Percentiles rank a stretch among this genome's conserved stretches.
Evolutionary conservation across 306 rosid genomes (phyloP).

Genomic region (Coriaria nepalensis): DNA sequence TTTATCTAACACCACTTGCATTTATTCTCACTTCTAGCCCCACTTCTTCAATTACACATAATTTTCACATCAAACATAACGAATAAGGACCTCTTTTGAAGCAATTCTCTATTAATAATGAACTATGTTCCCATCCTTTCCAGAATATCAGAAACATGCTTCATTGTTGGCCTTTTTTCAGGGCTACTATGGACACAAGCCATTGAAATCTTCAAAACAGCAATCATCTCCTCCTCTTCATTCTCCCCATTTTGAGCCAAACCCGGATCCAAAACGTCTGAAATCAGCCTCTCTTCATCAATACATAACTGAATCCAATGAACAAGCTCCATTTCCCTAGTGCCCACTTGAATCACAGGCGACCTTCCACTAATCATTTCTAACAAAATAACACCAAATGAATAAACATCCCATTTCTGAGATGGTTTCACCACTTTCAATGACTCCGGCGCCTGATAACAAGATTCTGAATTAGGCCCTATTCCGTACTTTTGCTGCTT

Average conservation of each 20-base stretch:
- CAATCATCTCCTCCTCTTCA: constrained; percentile 79
- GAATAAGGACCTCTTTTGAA: constrained; percentile 17
- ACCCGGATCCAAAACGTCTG: constrained; percentile 65
- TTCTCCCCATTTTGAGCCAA: constrained; percentile 52
- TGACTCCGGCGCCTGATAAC: constrained; percentile 84
- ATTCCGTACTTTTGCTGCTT: constrained; percentile 35
- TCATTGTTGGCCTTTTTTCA: constrained; percentile 85
- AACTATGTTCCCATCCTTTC: constrained; percentile 31
- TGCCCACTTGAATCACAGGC: constrained; percentile 64
- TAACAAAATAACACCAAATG: constrained; percentile 78
- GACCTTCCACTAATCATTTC: constrained; percentile 80
- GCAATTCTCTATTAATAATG: constrained; percentile 28
- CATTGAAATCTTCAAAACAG: constrained; percentile 74
- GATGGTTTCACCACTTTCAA: constrained; percentile 82
- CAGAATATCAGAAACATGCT: constrained; percentile 64
- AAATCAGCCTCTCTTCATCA: constrained; percentile 80
- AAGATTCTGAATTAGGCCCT: constrained; percentile 27
- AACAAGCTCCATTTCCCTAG: constrained; percentile 82
- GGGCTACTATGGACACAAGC: constrained; percentile 80
- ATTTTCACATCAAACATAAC: constrained; percentile 14
- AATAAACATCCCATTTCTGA: constrained; percentile 95
- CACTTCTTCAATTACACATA: too few species aligned
- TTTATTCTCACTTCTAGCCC: too few species aligned
- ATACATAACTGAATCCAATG: constrained; percentile 90
- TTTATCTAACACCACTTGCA: too few species aligned